Base-by-base conservation (phyloP, 306 rosid genomes). In the Arachis stenosperma region DNA sequence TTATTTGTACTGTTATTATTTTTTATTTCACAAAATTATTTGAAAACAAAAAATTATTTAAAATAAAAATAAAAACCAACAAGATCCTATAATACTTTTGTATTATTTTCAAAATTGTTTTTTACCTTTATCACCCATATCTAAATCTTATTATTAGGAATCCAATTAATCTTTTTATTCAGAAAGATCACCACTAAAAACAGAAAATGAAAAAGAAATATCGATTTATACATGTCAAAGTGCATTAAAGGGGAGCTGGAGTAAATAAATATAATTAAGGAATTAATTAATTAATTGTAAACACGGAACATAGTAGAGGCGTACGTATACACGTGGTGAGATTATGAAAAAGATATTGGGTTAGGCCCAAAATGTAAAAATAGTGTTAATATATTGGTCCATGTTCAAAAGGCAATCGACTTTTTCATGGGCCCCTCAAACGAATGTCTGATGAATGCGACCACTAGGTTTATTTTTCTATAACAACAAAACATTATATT, bases 401-500 rank as follows among this genome's bases (percentile, higher is more conserved):
- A 65, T 70, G 10, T 40, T 15, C 9, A 58, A 74, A 81, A 81
- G 75, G 81, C 65, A 6, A 65, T 52, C 0, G 8, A 11, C 73
- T 74, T 78, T 78, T 56, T 50, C 3, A 70, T 6, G 78, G 74
- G 75, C 69, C 79, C 88, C 83, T 30, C 59, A 52, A 40, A 67
- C 63, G 66, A 54, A 75, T 75, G 75, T 78, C 46, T 58, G 78
- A 44, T 71, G 85, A 81, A 61, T 75, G 64, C 53, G 83, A 84
- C 81, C 72, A 50, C 36, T 70, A 81, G 74, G 53, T 50, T 41
- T 44, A 48, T 61, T 37, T 67, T 62, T 37, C 1, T 29, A 52
- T 5, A 11, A 6, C 58, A 67, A 30, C 10, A 48, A 46, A 69
- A 74, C 59, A 74, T 65, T 65, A 61, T 74, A 33, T 61, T 74